Evolutionary conservation across 169 alveolate genomes (phyloP), one percentile per base, ranked within the genome.

Genomic region (Eimeria praecox): DNA sequence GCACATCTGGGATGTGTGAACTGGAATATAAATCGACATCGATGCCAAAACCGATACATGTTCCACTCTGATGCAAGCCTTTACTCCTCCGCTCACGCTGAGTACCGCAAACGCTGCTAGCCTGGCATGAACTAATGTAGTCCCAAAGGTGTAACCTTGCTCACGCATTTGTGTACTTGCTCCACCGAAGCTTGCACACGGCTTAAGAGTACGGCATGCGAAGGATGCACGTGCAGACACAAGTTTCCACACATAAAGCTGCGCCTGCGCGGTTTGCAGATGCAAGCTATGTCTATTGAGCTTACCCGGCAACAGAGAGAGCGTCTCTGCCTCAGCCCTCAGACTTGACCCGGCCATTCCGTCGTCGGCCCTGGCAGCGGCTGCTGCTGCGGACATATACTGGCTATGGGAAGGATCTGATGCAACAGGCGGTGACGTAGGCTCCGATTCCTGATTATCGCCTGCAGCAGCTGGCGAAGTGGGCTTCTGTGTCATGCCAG

Each of bases 301-400:
- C 93, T 20, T 40, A 87, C 94, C 94, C 9, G 94, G 94, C 5
- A 87, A 46, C 64, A 87, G 94, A 40, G 94, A 87, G 12, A 87
- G 94, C 27, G 94, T 87, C 44, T 87, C 94, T 38, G 94, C 94
- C 33, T 87, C 94, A 30, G 94, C 94, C 62, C 94, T 35, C 62
- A 87, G 83, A 27, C 94, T 87, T 1, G 94, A 87, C 35, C 94
- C 94, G 8, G 94, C 94, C 94, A 87, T 87, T 59, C 94, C 94
- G 44, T 87, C 94, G 82, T 87, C 94, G 6, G 94, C 94, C n/a
- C 94, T 44, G 46, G 94, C 94, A 42, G 94, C 94, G 22, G n/a
- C n/a, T 20, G 94, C 94, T 59, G 94, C 80, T 22, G 94, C 59
- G 62, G 94, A 87, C 9, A n/a, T 30, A 24, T 33, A 16, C 38